Evolutionary conservation across 2,329 filamentous ascomycete species (phyloP), one percentile per base, ranked within the genome.

Genomic region (Cladosporium sp.): DNA sequence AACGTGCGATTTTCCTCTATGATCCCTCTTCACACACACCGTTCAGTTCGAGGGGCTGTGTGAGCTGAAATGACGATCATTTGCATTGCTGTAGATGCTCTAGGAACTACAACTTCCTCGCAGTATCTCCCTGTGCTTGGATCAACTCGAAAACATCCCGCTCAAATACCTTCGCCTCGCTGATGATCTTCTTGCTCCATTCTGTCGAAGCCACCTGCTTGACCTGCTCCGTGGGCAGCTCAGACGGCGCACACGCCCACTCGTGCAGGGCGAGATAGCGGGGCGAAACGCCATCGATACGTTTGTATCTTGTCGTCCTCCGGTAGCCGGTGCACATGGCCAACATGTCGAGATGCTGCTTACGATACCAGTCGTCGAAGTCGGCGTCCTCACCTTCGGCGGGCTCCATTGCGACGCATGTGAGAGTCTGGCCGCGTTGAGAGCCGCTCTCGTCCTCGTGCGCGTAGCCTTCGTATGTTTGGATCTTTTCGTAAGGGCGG

Each of bases 341-440:
- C 32, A 71, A 38, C 69, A 69, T 72, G 36, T 70, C 68, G 15
- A 73, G 68, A 65, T 73, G 68, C 67, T 74, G 70, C 68, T 71
- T 73, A 28, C 71, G 59, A 32, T 75, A 74, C 73, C 72, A 75
- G 24, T 70, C 71, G 26, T 74, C 72, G 44, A 74, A 69, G 18
- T 74, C 71, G 1, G 62, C 60, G n/a, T 74, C 73, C 8, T 54
- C 60, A 11, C 67, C 72, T 41, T 66, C 71, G 14, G 65, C 66
- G 5, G 72, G 70, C 54, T 71, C 72, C 65, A 74, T 71, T 3
- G 64, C 65, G 1, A 72, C 67, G 38, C 65, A 66, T 18, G 67
- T 60, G 21, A 71, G 47, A 1, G 67, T 66, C 57, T 60, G 38
- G 24, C 61, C 65, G 8, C 65, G 58, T 15, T 57, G 64, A 21